phyloP scores from a whole-genome alignment of 2,329 filamentous ascomycete genomes.

The Aspergillus candidus region DNA sequence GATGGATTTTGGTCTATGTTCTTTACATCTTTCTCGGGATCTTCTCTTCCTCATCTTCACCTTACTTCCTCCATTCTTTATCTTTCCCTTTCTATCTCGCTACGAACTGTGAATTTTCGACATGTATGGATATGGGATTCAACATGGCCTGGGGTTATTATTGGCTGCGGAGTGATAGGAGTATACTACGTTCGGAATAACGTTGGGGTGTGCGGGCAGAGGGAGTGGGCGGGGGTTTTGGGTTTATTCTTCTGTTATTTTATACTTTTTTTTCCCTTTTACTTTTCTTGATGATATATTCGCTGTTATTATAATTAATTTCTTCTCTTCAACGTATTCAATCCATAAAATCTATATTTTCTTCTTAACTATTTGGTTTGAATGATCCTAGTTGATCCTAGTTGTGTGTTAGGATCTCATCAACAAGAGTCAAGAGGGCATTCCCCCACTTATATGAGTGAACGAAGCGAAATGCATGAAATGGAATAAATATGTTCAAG shows the following conservation, averaged over 20 bases:
- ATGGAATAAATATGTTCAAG: background rate
- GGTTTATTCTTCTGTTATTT: constrained; percentile 6
- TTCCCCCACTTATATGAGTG: too few species aligned
- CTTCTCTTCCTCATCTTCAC: background rate
- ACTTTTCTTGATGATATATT: background rate
- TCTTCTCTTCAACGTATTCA: background rate
- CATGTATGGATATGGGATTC: constrained; percentile 13
- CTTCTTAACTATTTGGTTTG: too few species aligned
- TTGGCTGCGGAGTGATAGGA: constrained; percentile 12
- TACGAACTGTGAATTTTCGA: background rate
- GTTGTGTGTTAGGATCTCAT: too few species aligned
- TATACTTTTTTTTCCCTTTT: constrained; percentile 2
- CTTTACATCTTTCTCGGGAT: background rate
- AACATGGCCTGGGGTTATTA: constrained; percentile 4
- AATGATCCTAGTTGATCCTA: too few species aligned
- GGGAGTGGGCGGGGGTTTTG: background rate
- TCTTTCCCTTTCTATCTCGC: constrained; percentile 1
- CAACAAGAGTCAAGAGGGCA: too few species aligned
- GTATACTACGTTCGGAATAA: too few species aligned
- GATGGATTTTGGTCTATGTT: constrained; percentile 4
- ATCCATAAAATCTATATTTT: too few species aligned
- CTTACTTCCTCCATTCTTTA: too few species aligned
- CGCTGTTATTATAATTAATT: constrained; percentile 1
- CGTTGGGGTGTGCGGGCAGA: too few species aligned
- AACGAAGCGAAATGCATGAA: too few species aligned